Base-by-base conservation (phyloP, 176 grass and related monocot genomes). In the Lolium rigidum region DNA sequence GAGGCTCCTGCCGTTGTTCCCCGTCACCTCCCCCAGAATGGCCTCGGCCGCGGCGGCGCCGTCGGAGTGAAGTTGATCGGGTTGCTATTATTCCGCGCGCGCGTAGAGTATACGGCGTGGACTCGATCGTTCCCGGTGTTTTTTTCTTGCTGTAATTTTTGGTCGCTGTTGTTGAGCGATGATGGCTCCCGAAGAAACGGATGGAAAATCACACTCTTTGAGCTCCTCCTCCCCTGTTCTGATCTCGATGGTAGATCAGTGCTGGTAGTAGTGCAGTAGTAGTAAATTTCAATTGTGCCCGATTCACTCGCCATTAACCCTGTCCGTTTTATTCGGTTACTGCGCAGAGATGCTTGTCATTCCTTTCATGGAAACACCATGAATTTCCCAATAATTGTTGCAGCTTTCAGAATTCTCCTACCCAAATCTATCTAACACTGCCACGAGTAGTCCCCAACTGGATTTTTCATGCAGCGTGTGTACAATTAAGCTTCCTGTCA, bases 1-100 rank as follows among this genome's bases (percentile, higher is more conserved):
- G 7, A 43, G 93, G 20, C 84, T 98, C 21, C 96, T 98, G 77
- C 88, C 96, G 31, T 92, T 98, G 17, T 98, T 98, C 80, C 96
- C 96, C 6, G 86, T 92, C 80, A 95, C 93, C 2, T 98, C 93
- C 2, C 96, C 96, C 15, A 84, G 92, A 82, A 74, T 87, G 81
- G 72, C 86, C 4, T 64, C 88, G 16, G 14, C 81, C 21, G 14
- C 81, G n/a, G 62, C 61, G 60, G 2, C 74, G 67, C 64, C 85
- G 75, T 73, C 47, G 3, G 54, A 85, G 71, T 85, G 86, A 91
- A 50, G 35, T 17, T 56, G 11, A 20, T 1, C 73, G 44, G 37
- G 9, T 10, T 8, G 0, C 1, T n/a, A 0, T 8, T 24, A 0
- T 21, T 1, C 49, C 73, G 49, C 73, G 24, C 25, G 48, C 73